These are phyloP conservation scores for Leccinellum rugosiceps DNA, from an alignment of 768 basidiomycete species.

Conservation along the genomic window DNA sequence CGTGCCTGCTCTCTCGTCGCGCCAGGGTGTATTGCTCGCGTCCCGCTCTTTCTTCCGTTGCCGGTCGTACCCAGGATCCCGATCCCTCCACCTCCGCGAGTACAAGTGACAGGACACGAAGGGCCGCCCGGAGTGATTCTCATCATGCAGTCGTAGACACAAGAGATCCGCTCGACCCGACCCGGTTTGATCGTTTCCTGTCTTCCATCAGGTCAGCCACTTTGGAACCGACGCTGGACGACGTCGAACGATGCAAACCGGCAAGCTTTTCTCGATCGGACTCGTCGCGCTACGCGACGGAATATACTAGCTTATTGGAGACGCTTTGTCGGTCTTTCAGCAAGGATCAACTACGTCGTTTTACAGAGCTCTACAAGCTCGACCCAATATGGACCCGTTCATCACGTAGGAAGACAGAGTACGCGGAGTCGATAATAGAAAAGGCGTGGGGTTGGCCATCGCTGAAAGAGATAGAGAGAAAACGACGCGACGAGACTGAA, in stretches of 20 bases:
- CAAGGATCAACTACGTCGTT: constrained; percentile 53
- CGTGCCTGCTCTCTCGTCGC: constrained; percentile 12
- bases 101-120: background rate
- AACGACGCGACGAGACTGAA: constrained; percentile 49
- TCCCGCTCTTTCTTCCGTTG: constrained; percentile 13
- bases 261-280: constrained; percentile 36
- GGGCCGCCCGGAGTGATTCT: constrained; percentile 2
- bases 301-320: constrained; percentile 53
- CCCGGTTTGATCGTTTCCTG: constrained; percentile 54
- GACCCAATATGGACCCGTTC: constrained; percentile 31
- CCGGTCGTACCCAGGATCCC: constrained; percentile 4
- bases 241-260: constrained; percentile 60
- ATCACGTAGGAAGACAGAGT: constrained; percentile 37
- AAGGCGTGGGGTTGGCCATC: constrained; percentile 69
- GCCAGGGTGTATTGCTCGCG: constrained; percentile 27
- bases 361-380: constrained; percentile 49
- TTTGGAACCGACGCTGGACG: constrained; percentile 50
- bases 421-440: constrained; percentile 56
- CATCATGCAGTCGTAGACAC: background rate
- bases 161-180: constrained; percentile 37
- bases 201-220: constrained; percentile 47
- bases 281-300: constrained; percentile 44
- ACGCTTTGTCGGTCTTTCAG: constrained; percentile 62
- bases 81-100: constrained; percentile 4
- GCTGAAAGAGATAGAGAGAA: constrained; percentile 47